A percentile compares a stretch with the other conserved stretches of the same genome.
Conservation (phyloP, 1,284 basidiomycete species). For the Pseudozyma sp. region DNA sequence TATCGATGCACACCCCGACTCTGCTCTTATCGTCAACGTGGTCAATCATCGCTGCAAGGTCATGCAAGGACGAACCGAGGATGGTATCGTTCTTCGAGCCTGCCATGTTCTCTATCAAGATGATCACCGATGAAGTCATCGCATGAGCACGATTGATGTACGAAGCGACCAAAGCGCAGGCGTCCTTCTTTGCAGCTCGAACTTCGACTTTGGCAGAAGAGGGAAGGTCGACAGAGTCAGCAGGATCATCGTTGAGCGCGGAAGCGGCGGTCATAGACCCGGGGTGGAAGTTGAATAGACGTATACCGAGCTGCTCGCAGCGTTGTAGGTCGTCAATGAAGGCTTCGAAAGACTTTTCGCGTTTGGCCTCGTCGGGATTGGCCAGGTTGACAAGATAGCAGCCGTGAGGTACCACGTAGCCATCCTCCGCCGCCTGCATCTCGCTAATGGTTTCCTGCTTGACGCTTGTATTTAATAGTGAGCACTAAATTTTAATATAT, state of each 20-base stretch:
- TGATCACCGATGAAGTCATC: constrained; percentile 76
- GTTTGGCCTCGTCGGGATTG: constrained; percentile 82
- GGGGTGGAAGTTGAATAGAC: constrained; percentile 86
- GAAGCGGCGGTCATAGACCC: constrained; percentile 42
- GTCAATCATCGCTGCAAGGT: constrained; percentile 78
- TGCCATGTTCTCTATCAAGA: constrained; percentile 87
- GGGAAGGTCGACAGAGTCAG: constrained; percentile 72
- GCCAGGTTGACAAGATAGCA: constrained; percentile 87
- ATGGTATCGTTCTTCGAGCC: constrained; percentile 76
- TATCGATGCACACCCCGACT: constrained; percentile 86
- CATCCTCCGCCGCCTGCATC: background rate
- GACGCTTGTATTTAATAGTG: background rate
- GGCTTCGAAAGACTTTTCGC: constrained; percentile 81
- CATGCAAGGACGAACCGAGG: constrained; percentile 78
- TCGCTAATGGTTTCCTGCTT: background rate
- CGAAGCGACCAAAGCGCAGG: constrained; percentile 77
- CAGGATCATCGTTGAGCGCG: background rate
- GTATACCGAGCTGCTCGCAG: constrained; percentile 81
- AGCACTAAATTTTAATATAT: too few species aligned
- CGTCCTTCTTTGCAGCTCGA: constrained; percentile 75
- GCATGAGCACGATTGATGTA: constrained; percentile 82
- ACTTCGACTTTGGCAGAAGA: background rate
- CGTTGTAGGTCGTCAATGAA: constrained; percentile 86
- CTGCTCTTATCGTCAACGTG: constrained; percentile 79
- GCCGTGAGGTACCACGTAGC: constrained; percentile 80